Evolutionary conservation across 2,329 filamentous ascomycete genomes (phyloP).

Genomic region (Emydomyces testavorans): DNA sequence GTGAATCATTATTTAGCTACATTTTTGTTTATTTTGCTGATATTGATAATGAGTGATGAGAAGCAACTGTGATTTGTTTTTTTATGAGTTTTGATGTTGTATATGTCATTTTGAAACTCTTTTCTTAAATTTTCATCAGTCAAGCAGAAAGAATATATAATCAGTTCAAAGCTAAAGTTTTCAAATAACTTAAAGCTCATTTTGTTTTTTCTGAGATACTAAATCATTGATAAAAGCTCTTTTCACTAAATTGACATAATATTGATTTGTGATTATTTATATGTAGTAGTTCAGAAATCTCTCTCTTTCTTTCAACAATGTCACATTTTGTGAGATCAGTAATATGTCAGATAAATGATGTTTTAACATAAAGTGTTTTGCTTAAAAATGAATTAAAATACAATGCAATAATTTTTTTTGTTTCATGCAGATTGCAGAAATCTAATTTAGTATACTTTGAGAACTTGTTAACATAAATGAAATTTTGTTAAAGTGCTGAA

Average conservation of each 20-base stretch:
- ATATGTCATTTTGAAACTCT: slow-evolving; percentile 6
- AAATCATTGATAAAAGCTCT: slow-evolving; percentile 10
- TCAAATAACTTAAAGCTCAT: slow-evolving; percentile 5
- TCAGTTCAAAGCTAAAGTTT: slow-evolving; percentile 8
- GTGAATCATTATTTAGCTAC: slow-evolving; percentile 7
- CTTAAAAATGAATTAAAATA: slow-evolving; percentile 6
- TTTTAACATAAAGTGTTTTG: slow-evolving; percentile 8
- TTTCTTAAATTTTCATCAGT: slow-evolving; percentile 5
- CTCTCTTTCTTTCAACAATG: slow-evolving; percentile 5
- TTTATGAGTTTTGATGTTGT: slow-evolving; percentile 1
- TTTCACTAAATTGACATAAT: slow-evolving; percentile 1
- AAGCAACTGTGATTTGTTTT: not conserved
- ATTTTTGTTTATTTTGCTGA: slow-evolving; percentile 3
- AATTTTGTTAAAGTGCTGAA: slow-evolving; percentile 1
- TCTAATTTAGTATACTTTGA: slow-evolving; percentile 5
- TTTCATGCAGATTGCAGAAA: slow-evolving; percentile 7
- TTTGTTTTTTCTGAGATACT: slow-evolving; percentile 4
- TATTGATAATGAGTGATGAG: slow-evolving; percentile 4
- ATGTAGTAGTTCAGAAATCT: slow-evolving; percentile 5
- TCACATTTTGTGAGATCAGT: slow-evolving; percentile 5
- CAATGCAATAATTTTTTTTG: slow-evolving; percentile 6
- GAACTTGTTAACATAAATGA: slow-evolving; percentile 2
- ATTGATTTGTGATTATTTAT: slow-evolving; percentile 4
- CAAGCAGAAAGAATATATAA: slow-evolving; percentile 11
- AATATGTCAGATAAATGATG: slow-evolving; percentile 6